A percentile compares a stretch with the other conserved stretches of the same genome.
These are phyloP conservation scores for Diaporthe eres DNA, from an alignment of 2,329 filamentous ascomycete species.

Conservation along the genomic window DNA sequence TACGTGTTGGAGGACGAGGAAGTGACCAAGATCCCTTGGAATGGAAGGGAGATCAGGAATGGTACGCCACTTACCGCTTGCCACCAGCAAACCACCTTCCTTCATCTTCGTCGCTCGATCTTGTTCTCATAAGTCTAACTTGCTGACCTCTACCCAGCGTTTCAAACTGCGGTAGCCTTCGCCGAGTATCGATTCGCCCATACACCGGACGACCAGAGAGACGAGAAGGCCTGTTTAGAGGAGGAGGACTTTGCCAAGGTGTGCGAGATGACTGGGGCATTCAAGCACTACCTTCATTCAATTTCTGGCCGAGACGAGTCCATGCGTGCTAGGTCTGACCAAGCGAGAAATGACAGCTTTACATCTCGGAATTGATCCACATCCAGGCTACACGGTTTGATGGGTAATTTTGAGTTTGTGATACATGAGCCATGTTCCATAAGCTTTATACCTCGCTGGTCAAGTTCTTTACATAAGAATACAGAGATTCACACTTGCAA, in stretches of 20 bases:
- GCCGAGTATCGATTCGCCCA: slow-evolving; percentile 17
- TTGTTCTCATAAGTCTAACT: too few relatives aligned
- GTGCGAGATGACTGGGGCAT: neutral
- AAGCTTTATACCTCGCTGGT: too few relatives aligned
- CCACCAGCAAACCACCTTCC: too few relatives aligned
- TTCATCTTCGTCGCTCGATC: too few relatives aligned
- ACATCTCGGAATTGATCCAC: neutral
- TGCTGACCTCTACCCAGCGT: neutral
- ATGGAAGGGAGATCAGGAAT: slow-evolving; percentile 26
- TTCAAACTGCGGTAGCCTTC: slow-evolving; percentile 25
- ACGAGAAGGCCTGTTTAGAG: neutral
- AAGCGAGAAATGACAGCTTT: neutral
- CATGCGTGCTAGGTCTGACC: neutral
- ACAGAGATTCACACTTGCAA: too few relatives aligned
- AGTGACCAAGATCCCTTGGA: slow-evolving; percentile 1
- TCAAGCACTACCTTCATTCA: neutral
- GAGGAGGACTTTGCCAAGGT: slow-evolving; percentile 7
- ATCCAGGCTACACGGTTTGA: neutral
- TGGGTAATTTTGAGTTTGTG: too few relatives aligned
- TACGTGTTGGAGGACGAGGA: slow-evolving; percentile 21
- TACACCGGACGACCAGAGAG: neutral
- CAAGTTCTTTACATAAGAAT: too few relatives aligned
- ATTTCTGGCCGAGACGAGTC: neutral
- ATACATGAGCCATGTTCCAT: too few relatives aligned
- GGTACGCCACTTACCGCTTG: neutral